Evolutionary conservation across 2,329 filamentous ascomycete species (phyloP).

Genomic region (Colletotrichum neosansevieriae): DNA sequence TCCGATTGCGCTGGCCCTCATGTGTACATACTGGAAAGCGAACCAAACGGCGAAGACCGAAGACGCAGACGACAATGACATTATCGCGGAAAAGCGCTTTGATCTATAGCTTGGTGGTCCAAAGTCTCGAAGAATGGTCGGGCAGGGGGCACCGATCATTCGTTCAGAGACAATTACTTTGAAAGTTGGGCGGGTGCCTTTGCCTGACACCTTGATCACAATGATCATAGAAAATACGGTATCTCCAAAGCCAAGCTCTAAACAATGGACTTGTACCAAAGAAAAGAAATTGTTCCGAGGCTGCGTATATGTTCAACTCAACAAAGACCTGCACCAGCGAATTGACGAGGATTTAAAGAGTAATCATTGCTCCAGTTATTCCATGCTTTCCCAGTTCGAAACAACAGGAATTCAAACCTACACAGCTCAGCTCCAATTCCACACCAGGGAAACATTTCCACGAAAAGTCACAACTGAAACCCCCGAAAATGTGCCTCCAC

Average conservation of each 20-base stretch:
- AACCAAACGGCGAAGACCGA: constrained; percentile 40
- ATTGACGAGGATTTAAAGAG: not conserved
- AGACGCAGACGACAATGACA: not conserved
- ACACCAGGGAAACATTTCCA: not conserved
- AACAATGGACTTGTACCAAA: too few species aligned
- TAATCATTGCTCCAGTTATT: not conserved
- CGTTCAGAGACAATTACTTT: too few species aligned
- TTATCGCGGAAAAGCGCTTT: constrained; percentile 3
- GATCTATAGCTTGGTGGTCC: not conserved
- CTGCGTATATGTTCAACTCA: not conserved
- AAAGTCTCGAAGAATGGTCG: too few species aligned
- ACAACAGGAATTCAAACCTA: not conserved
- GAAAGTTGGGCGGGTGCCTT: too few species aligned
- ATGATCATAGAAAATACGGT: too few species aligned
- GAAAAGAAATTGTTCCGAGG: too few species aligned
- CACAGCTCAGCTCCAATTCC: too few species aligned
- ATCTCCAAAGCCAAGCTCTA: too few species aligned
- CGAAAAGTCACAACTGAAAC: not conserved
- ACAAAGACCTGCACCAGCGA: not conserved
- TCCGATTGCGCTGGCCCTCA: constrained; percentile 38
- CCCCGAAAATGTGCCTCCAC: constrained; percentile 8
- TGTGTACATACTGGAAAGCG: constrained; percentile 43
- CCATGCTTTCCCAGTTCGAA: not conserved
- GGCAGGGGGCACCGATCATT: too few species aligned
- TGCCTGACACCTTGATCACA: too few species aligned